Conservation (phyloP, 169 alveolate genomes). For the Eimeria mitis region DNA sequence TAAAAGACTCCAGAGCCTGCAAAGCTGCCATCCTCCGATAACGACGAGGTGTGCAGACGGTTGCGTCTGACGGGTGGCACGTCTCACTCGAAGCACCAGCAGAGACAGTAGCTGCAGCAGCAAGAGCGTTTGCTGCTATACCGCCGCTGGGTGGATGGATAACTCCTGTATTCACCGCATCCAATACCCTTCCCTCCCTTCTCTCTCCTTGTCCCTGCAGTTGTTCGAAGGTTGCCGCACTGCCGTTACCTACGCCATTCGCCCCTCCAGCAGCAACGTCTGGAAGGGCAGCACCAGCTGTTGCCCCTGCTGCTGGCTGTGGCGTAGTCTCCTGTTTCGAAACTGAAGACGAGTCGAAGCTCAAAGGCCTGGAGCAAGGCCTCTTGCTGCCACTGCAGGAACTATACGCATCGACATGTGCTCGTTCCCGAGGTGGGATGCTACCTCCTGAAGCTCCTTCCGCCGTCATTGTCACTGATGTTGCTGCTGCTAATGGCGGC, state of each 20-base stretch:
- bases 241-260: not conserved
- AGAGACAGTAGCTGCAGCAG: not conserved
- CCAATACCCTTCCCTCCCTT: not conserved
- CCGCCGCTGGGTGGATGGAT: not conserved
- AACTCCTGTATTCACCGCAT: not conserved
- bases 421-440: not conserved
- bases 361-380: conserved; percentile 66
- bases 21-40: conserved; percentile 56
- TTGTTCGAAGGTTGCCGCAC: not conserved
- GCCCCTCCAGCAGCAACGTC: conserved; percentile 14
- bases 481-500: not conserved
- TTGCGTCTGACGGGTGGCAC: not conserved
- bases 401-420: not conserved
- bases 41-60: conserved; percentile 34
- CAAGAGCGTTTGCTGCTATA: not conserved
- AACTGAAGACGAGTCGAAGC: conserved; percentile 10
- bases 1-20: conserved; percentile 69
- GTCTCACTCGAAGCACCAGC: conserved; percentile 37
- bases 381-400: conserved; percentile 43
- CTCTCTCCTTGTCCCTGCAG: not conserved
- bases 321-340: not conserved
- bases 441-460: not conserved
- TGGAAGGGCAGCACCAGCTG: not conserved
- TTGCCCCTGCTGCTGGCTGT: not conserved
- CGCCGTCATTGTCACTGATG: not conserved